Evolutionary conservation across 441 rosid genomes (phyloP).

Genomic region (Raphanus hybrid): DNA sequence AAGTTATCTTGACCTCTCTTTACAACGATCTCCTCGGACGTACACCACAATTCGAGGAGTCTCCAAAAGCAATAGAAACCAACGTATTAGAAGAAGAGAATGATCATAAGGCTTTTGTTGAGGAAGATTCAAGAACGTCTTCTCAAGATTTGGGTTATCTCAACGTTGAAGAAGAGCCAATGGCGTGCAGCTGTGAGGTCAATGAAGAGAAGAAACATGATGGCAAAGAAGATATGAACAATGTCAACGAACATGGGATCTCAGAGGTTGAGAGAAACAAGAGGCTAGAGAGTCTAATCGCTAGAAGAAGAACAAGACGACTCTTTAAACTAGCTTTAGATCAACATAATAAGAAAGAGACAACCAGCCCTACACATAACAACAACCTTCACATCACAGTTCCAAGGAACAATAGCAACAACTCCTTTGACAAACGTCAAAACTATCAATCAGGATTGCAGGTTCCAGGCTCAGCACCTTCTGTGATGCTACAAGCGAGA

Average conservation of each 20-base stretch:
- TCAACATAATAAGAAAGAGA: conserved; percentile 31
- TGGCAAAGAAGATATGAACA: conserved; percentile 61
- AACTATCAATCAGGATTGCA: conserved; percentile 37
- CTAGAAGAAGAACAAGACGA: conserved; percentile 72
- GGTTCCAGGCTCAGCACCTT: conserved; percentile 89
- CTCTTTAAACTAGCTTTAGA: conserved; percentile 52
- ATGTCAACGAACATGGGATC: conserved; percentile 76
- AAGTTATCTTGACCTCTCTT: conserved; percentile 32
- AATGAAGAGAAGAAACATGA: conserved; percentile 52
- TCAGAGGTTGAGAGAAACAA: conserved; percentile 81
- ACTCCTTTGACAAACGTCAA: conserved; percentile 23
- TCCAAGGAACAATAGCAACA: conserved; percentile 31
- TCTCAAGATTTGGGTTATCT: conserved; percentile 20
- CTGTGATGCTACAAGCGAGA: conserved; percentile 59
- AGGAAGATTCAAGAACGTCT: conserved; percentile 15
- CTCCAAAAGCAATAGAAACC: conserved; percentile 37
- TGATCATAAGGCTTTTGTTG: background rate
- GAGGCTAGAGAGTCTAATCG: conserved; percentile 79
- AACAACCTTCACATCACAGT: conserved; percentile 51
- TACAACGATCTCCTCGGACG: conserved; percentile 39
- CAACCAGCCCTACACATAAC: conserved; percentile 25
- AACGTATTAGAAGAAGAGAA: conserved; percentile 24
- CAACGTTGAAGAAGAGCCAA: conserved; percentile 6
- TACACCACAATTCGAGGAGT: conserved; percentile 37
- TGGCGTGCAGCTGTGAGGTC: conserved; percentile 39